phyloP scores from a whole-genome alignment of 1,139 yeast genomes.

The Arxiozyma slooffiae region DNA sequence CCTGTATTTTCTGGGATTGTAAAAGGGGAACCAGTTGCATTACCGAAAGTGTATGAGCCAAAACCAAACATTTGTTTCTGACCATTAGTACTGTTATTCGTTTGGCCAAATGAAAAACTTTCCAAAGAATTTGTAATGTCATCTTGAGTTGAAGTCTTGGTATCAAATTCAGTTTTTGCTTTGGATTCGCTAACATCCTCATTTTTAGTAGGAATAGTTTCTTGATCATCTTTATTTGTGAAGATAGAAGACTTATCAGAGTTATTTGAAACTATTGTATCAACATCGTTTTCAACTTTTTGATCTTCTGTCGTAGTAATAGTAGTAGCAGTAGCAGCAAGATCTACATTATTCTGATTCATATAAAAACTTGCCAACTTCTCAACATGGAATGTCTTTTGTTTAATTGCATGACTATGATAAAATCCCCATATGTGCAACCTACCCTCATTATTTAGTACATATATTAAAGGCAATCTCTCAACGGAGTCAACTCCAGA shows the following conservation, averaged over 20 bases:
- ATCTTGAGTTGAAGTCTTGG: not conserved
- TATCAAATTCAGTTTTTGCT: not conserved
- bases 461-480: constrained; percentile 54
- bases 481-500: constrained; percentile 47
- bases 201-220: not conserved
- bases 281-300: not conserved
- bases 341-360: not conserved
- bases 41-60: not conserved
- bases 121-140: not conserved
- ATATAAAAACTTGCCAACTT: constrained; percentile 1
- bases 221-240: not conserved
- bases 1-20: not conserved
- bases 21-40: not conserved
- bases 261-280: not conserved
- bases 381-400: constrained; percentile 23
- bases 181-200: not conserved
- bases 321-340: too few species aligned
- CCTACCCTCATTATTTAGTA: constrained; percentile 53
- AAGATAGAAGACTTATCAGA: not conserved
- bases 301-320: not conserved
- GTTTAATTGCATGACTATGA: constrained; percentile 40
- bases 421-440: constrained; percentile 59
- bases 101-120: not conserved
- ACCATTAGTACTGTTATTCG: not conserved
- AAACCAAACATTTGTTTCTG: not conserved